Base-by-base conservation (phyloP, 768 basidiomycete genomes). In the Bullera alba region DNA sequence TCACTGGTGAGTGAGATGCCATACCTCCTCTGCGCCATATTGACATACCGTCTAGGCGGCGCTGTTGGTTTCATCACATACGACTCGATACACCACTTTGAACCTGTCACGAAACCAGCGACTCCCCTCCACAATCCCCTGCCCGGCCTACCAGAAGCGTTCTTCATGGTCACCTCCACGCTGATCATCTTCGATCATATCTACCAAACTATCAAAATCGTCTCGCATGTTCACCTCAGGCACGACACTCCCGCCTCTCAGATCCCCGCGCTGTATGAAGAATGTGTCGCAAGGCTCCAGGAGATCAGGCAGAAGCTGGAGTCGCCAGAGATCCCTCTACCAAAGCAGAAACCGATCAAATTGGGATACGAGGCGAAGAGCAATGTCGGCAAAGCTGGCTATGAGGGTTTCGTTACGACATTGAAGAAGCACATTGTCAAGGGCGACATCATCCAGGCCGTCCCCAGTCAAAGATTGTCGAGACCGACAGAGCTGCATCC, bases 381-480 rank as follows among this genome's bases (percentile, higher is more conserved):
- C 8, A 97, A 97, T 66, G 87, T 97, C 16, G 95, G 95, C 16
- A 87, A 89, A 72, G 80, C 77, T 38, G 95, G 95, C 0, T 99
- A 97, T 72, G 83, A 96, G 70, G 73, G 72, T 3, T 93, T 92
- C 64, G 95, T 99, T 14, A 89, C 91, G 38, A 81, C 79, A 48
- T 77, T 99, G 49, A 97, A 96, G 76, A 79, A 93, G 65, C 91
- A 89, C 69, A 95, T 99, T 48, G 78, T 97, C 50, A 86, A 84
- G 16, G 95, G 95, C 25, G 92, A 99, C 74, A 96, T 99, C 66
- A 97, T 99, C 59, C 95, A 99, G 73, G 95, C 95, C 2, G 95
- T 99, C 5, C 95, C 95, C 6, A 92, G 89, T 8, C 95, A 97
- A 71, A 79, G 92, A 25, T 77, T 97, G 26, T 76, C 87, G 14